These are phyloP conservation scores for Ceraceosorus guamensis DNA, from an alignment of 1,284 basidiomycete species.

Conservation along the genomic window DNA sequence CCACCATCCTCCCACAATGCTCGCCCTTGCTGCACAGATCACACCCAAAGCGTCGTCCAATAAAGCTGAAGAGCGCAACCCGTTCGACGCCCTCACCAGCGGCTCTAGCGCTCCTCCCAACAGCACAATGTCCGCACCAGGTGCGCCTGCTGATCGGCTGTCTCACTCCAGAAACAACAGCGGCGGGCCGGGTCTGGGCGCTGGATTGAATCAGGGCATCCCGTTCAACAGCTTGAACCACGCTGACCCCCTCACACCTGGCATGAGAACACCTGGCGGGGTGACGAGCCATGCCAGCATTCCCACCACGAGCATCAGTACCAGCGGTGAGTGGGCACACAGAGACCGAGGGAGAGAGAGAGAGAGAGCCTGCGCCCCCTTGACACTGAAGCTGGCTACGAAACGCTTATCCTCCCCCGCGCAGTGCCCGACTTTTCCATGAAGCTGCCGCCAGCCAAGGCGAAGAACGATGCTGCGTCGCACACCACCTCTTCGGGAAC, in stretches of 20 bases:
- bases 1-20: neutral
- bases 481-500: slow-evolving; percentile 8
- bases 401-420: too few relatives aligned
- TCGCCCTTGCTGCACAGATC: slow-evolving; percentile 13
- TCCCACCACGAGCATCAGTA: slow-evolving; percentile 35
- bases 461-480: slow-evolving; percentile 16
- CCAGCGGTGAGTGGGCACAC: slow-evolving; percentile 16
- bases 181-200: neutral
- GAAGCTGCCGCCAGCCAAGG: slow-evolving; percentile 38
- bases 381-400: too few relatives aligned
- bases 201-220: neutral
- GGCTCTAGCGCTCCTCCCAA: slow-evolving; percentile 1
- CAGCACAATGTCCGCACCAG: slow-evolving; percentile 13
- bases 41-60: slow-evolving; percentile 33
- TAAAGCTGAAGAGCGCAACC: slow-evolving; percentile 33
- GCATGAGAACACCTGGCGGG: slow-evolving; percentile 38
- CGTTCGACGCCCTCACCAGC: slow-evolving; percentile 28
- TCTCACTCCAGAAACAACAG: slow-evolving; percentile 16
- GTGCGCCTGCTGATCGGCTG: slow-evolving; percentile 17
- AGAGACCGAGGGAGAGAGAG: too few relatives aligned
- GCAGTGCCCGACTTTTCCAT: slow-evolving; percentile 43
- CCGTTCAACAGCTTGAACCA: slow-evolving; percentile 1
- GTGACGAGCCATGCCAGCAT: slow-evolving; percentile 31
- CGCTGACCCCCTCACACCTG: slow-evolving; percentile 24
- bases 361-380: too few relatives aligned